These are phyloP conservation scores for Crassisporium funariophilum DNA, from an alignment of 768 basidiomycete species.

Conservation along the genomic window DNA sequence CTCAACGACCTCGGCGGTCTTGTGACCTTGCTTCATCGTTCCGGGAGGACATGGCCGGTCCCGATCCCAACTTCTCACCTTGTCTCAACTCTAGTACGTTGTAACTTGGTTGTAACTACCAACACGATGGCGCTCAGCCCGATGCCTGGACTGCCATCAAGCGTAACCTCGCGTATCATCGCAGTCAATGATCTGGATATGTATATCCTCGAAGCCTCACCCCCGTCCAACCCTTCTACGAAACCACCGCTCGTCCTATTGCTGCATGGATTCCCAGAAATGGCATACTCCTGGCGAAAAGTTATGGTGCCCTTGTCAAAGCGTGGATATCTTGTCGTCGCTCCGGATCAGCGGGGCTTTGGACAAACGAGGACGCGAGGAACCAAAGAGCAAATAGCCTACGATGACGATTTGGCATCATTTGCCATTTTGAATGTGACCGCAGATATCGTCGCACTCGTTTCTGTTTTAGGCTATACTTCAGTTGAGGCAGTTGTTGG, in stretches of 20 bases:
- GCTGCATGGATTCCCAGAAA: slow-evolving; percentile 68
- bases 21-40: too few species aligned
- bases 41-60: too few species aligned
- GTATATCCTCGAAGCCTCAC: slow-evolving; percentile 51
- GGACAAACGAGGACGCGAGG: slow-evolving; percentile 39
- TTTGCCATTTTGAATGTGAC: slow-evolving; percentile 54
- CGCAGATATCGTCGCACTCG: slow-evolving; percentile 53
- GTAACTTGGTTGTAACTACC: too few species aligned
- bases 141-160: slow-evolving; percentile 23
- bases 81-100: too few species aligned
- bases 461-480: slow-evolving; percentile 50
- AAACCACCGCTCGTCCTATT: slow-evolving; percentile 53
- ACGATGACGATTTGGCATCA: slow-evolving; percentile 50
- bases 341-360: slow-evolving; percentile 61
- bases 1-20: too few species aligned
- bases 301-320: slow-evolving; percentile 50
- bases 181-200: slow-evolving; percentile 50
- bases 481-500: slow-evolving; percentile 54
- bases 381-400: slow-evolving; percentile 28
- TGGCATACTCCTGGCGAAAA: slow-evolving; percentile 68
- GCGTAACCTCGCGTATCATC: slow-evolving; percentile 41
- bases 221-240: slow-evolving; percentile 10
- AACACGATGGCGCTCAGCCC: too few species aligned
- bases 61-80: too few species aligned
- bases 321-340: slow-evolving; percentile 61